phyloP scores from a whole-genome alignment of 2,329 filamentous ascomycete genomes.

The Alternaria tenuissima region DNA sequence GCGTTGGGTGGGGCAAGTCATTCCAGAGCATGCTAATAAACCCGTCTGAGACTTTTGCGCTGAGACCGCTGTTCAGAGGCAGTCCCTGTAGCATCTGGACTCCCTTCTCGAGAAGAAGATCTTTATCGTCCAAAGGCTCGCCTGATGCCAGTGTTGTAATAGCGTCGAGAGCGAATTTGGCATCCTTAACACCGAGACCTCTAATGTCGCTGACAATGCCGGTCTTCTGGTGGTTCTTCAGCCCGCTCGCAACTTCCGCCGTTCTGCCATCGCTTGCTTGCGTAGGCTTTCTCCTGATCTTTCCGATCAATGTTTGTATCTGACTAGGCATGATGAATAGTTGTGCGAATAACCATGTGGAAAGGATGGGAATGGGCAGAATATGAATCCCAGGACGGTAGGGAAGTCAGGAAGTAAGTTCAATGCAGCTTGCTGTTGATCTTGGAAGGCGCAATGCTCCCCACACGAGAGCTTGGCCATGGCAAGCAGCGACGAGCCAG shows the following conservation, averaged over 20 bases:
- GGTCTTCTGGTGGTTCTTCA: slow-evolving; percentile 36
- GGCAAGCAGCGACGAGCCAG: slow-evolving; percentile 9
- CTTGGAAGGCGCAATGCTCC: slow-evolving; percentile 13
- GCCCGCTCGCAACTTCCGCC: slow-evolving; percentile 36
- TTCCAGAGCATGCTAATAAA: slow-evolving; percentile 64
- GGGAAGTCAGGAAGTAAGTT: slow-evolving; percentile 6
- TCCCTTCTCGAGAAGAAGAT: slow-evolving; percentile 56
- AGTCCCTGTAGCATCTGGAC: slow-evolving; percentile 62
- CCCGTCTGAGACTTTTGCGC: slow-evolving; percentile 57
- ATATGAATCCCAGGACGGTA: slow-evolving; percentile 5
- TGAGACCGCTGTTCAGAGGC: slow-evolving; percentile 60
- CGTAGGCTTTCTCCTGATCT: slow-evolving; percentile 58
- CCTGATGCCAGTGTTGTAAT: slow-evolving; percentile 70
- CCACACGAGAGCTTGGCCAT: slow-evolving; percentile 13
- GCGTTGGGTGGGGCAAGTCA: slow-evolving; percentile 61
- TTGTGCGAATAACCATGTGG: slow-evolving; percentile 4
- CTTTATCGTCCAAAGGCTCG: slow-evolving; percentile 69
- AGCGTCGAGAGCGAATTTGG: slow-evolving; percentile 60
- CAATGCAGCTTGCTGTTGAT: slow-evolving; percentile 5
- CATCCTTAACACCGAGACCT: slow-evolving; percentile 60
- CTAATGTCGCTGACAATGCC: slow-evolving; percentile 62
- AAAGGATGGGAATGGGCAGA: not conserved
- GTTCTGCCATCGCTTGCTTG: slow-evolving; percentile 59
- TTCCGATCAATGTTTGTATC: slow-evolving; percentile 55
- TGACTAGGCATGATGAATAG: slow-evolving; percentile 42